Base-by-base conservation (phyloP, 805 yeast species). In the Saturnispora sekii region DNA sequence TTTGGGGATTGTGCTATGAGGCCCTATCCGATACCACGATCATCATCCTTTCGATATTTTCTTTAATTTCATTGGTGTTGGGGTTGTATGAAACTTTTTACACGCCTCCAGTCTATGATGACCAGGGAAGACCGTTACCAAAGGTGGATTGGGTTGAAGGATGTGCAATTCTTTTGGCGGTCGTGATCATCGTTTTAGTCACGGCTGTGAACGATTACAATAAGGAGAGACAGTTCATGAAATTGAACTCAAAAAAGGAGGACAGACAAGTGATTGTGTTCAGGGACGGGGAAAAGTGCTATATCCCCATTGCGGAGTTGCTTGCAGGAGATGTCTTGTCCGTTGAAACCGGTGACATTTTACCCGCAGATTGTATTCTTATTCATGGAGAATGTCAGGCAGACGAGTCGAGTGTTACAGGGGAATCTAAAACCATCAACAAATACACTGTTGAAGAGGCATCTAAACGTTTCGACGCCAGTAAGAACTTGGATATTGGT, bases 91-190 rank as follows among this genome's bases (percentile, higher is more conserved):
- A 93, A 64, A 80, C 95, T 2, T 83, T 88, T 66, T 96, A 94
- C 35, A 84, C 84, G 52, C 88, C 82, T 0, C 70, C 85, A 0
- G 78, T 77, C 57, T 75, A 74, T 54, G 96, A 90, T 61, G 78
- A 74, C 5, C 85, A 86, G 51, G 95, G 96, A 26, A 70, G 77
- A 17, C 69, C 77, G 16, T 62, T 79, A 45, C 96, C 97, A 14
- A 76, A 79, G 55, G 94, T 93, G 30, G 96, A 90, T 56, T 93
- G 97, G 97, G 96, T 94, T 40, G 99, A 93, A 68, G 99, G 99
- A 54, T 95, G 89, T 33, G 99, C 98, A 35, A 93, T 93, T 59
- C 76, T 93, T 53, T 83, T 83, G 4, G 99, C 99, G 16, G 84
- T 93, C 18, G 56, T 77, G 4, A 90, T 93, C 48, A 97, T 93